Conservation (phyloP, 176 grass and related monocot genomes). For the Eragrostis curvula region DNA sequence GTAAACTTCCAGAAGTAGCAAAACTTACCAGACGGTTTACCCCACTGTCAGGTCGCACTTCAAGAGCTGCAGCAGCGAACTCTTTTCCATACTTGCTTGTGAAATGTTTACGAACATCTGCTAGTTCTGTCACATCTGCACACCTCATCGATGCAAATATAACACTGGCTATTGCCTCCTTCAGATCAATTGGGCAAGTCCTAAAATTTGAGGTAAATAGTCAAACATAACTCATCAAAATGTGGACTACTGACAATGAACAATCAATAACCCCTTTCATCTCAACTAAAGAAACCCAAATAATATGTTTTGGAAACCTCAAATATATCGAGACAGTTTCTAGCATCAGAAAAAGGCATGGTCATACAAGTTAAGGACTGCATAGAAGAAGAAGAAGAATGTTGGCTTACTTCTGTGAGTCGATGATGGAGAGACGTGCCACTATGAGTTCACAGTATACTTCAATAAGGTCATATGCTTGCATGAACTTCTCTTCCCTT, state of each 20-base stretch:
- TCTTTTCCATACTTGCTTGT: slow-evolving; percentile 94
- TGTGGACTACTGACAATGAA: background rate
- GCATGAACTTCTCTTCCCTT: slow-evolving; percentile 90
- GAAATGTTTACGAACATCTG: slow-evolving; percentile 86
- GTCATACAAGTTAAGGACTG: slow-evolving; percentile 5
- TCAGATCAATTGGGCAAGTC: slow-evolving; percentile 88
- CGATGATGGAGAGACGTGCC: slow-evolving; percentile 87
- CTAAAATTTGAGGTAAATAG: slow-evolving; percentile 51
- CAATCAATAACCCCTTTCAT: background rate
- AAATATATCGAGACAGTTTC: background rate
- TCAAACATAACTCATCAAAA: slow-evolving; percentile 20
- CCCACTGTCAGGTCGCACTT: slow-evolving; percentile 80
- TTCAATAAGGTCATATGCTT: slow-evolving; percentile 90
- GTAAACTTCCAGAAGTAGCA: slow-evolving; percentile 3
- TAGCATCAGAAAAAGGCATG: slow-evolving; percentile 18
- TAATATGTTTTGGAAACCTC: background rate
- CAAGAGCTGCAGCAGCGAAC: slow-evolving; percentile 80
- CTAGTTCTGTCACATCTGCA: slow-evolving; percentile 88
- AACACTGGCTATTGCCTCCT: slow-evolving; percentile 93
- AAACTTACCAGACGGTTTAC: slow-evolving; percentile 82
- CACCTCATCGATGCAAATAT: slow-evolving; percentile 96
- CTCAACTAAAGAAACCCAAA: slow-evolving; percentile 1
- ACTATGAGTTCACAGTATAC: slow-evolving; percentile 96
- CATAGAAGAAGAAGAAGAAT: slow-evolving; percentile 28
- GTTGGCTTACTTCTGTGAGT: slow-evolving; percentile 83